Evolutionary conservation across 768 basidiomycete genomes (phyloP), one percentile per base, ranked within the genome.

Genomic region (Amanita muscaria): DNA sequence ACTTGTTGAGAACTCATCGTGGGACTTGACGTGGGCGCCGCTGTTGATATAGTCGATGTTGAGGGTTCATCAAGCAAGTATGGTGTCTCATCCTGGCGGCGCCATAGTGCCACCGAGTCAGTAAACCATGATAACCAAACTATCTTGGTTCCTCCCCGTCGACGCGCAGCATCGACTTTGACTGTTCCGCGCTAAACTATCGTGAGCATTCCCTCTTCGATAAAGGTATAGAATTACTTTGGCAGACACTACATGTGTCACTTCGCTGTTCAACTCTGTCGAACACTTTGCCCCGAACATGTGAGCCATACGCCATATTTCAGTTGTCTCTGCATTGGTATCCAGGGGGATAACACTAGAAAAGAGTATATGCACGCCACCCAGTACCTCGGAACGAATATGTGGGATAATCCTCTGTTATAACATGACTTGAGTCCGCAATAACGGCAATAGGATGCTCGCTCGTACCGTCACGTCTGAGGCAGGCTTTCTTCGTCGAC

Each of bases 321-420:
- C 89, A 40, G 76, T 87, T 38, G 71, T 69, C 60, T 91, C 83
- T 29, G 89, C 85, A 45, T 66, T 70, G 3, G 79, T 81, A 54
- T 90, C 84, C n/a, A 93, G 74, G 3, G 94, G 92, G 45, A 98
- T 92, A 31, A 99, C 80, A 46, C 92, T 89, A 1, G 94, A 97
- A 64, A 99, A 98, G 27, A 94, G 70, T 24, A 99, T 75, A 56
- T 86, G 79, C 22, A 83, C 73, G 22, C 85, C 88, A 27, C 73
- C 71, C n/a, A 98, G 72, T 0, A 88, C 83, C 53, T 78, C 74
- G 18, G 69, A 58, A 42, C 94, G 83, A 61, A 94, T 72, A 43
- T 70, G 67, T 11, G 89, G 88, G 41, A 98, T 93, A 51, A 99
- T 96, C 42, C 62, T 64, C 93, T 97, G 54, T 5, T 37, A 41